Base-by-base conservation (phyloP, 352 stramenopile genomes). In the Stramenopiles sp. region DNA sequence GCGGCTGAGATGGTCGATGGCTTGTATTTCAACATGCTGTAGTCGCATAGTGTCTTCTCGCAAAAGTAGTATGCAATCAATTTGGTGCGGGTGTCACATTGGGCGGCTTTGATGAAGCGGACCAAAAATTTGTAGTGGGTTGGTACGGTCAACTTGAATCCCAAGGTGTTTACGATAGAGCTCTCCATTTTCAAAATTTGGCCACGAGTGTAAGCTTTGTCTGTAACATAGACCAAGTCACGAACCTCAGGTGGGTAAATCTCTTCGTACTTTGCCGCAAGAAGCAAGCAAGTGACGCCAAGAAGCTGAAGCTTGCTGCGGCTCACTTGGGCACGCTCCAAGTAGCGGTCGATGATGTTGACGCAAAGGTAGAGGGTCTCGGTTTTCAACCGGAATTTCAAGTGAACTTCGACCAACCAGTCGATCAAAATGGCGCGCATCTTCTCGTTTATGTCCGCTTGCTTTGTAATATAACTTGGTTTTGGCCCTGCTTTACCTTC, bases 381-480 rank as follows among this genome's bases (percentile, higher is more conserved):
- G 1, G 89, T 84, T 73, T 93, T 81, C 3, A 99, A 87, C 80
- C 98, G 94, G 81, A 98, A 99, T 77, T 97, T 96, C 49, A 96
- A 81, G 84, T 99, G 95, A 35, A 99, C 92, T 79, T 99, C 95
- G 1, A 99, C 90, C 35, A 99, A 87, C 96, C 96, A 99, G 84
- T 99, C 95, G 43, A 99, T 89, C 37, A 99, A 87, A 74, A 99
- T 99, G 25, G 94, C 89, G 53, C 95, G 87, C 96, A 99, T 99
- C 78, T 97, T 96, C 71, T 95, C 88, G 82, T 98, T 99, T 80
- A 99, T 95, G 78, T 98, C 92, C 12, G 86, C 83, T 83, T 99
- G 96, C 63, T 63, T 63, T 63, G 43, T 18, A 25, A 63, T 63
- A 25, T 63, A 63, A 63, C 43, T 25, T 18, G 43, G 12, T 18